A percentile compares a stretch with the other conserved stretches of the same genome.
Conservation (phyloP, 2,329 filamentous ascomycete species). For the Phialophora chinensis region DNA sequence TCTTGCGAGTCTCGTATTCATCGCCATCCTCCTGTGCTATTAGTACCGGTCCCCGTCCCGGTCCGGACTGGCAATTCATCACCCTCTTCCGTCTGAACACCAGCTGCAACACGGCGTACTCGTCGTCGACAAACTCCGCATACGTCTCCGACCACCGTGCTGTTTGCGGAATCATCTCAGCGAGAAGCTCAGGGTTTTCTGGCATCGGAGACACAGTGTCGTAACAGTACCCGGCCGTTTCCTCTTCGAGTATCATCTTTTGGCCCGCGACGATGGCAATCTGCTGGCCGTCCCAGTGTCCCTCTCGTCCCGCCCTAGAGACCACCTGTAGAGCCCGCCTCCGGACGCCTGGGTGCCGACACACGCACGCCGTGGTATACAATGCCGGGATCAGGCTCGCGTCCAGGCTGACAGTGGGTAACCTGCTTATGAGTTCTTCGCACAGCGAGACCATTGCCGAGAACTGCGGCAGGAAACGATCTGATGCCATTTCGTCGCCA, state of each 20-base stretch:
- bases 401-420: neutral
- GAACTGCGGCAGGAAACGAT: neutral
- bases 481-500: slow-evolving; percentile 16
- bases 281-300: slow-evolving; percentile 18
- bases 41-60: neutral
- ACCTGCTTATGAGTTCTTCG: neutral
- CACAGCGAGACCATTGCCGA: neutral
- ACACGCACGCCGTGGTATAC: slow-evolving; percentile 11
- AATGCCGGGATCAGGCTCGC: neutral
- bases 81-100: slow-evolving; percentile 8
- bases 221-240: slow-evolving; percentile 12
- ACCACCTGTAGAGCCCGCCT: slow-evolving; percentile 12
- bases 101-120: slow-evolving; percentile 13
- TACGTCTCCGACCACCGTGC: slow-evolving; percentile 18
- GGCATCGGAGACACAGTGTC: neutral
- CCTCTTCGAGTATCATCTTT: slow-evolving; percentile 22
- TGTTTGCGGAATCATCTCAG: slow-evolving; percentile 11
- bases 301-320: slow-evolving; percentile 12
- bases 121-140: slow-evolving; percentile 12
- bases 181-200: slow-evolving; percentile 2
- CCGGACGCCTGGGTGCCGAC: slow-evolving; percentile 17
- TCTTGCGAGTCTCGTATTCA: neutral
- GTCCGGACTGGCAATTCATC: neutral
- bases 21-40: neutral
- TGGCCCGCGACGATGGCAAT: slow-evolving; percentile 13